Evolutionary conservation across 768 basidiomycete species (phyloP), one percentile per base, ranked within the genome.

Genomic region (Auriscalpium microsporum): DNA sequence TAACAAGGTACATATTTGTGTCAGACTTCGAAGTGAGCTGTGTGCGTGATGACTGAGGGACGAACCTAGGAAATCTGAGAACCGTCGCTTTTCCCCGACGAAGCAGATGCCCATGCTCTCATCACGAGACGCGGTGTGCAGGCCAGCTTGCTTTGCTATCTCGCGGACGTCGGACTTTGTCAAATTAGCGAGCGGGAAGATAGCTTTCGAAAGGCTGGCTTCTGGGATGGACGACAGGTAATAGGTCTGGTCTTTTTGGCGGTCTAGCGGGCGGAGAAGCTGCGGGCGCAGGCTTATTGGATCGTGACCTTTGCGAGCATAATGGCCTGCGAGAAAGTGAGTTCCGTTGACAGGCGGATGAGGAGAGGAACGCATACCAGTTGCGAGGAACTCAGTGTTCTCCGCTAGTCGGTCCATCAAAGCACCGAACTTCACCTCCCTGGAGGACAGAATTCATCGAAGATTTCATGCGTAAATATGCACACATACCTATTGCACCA

Each of bases 31-130:
- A 42, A 9, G 37, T 4, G 34, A 36, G 33, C 21, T 17, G 38
- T 33, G 28, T 11, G 28, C 10, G 42, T 13, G 14, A 13, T n/a
- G 8, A 23, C 21, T 3, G 28, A 28, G 38, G 51, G 21, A 69
- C 79, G 58, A 57, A 87, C 90, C 79, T 49, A 94, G 68, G 65
- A 94, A 97, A 9, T 79, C 70, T 28, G 76, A 73, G 61, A 95
- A 94, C 48, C 72, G 78, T 10, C 76, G 74, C 63, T 86, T 82
- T 65, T 94, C 81, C 5, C 94, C 94, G 1, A 98, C 84, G 60
- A 98, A 98, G 64, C 94, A 98, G 16, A 98, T 78, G 0, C 94
- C 94, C 82, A 95, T 93, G 68, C 90, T 93, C 65, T 98, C 94
- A 16, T 75, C 77, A 56, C 90, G 77, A 3, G 79, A 74, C 0